phyloP scores from a whole-genome alignment of 108 stramenopile genomes.

The Hondaea fermentalgiana region DNA sequence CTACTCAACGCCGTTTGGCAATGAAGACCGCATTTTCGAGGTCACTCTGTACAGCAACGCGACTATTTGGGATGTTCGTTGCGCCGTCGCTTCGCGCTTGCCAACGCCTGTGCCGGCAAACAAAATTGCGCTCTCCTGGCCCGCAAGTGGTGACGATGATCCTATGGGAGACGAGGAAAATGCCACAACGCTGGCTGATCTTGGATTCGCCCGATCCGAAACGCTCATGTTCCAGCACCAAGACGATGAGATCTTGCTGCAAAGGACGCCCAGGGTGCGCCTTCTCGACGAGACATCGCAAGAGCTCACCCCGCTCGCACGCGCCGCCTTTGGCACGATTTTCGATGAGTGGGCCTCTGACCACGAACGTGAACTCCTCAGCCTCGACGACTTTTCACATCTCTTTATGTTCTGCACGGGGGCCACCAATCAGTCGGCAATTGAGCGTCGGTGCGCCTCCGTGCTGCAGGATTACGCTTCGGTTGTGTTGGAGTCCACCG shows the following conservation, averaged over 20 bases:
- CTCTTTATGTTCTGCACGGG: slow-evolving; percentile 4
- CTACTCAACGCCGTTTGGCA: not conserved
- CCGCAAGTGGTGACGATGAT: not conserved
- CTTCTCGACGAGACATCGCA: not conserved
- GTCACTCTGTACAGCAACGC: not conserved
- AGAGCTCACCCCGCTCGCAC: not conserved
- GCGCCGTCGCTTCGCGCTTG: not conserved
- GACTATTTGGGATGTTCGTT: not conserved
- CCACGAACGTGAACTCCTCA: not conserved
- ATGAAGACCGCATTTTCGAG: not conserved
- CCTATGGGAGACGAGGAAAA: not conserved
- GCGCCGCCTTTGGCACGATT: not conserved
- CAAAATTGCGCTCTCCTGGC: not conserved
- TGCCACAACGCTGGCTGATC: not conserved
- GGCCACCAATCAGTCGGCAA: not conserved
- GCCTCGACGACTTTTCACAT: not conserved
- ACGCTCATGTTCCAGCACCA: not conserved
- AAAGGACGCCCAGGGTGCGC: not conserved
- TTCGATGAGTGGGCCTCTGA: not conserved
- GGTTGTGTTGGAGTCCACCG: not conserved
- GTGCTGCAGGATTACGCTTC: not conserved
- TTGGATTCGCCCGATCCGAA: not conserved
- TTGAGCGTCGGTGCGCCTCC: not conserved
- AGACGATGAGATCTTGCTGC: not conserved
- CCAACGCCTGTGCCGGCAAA: not conserved